phyloP scores from a whole-genome alignment of 1,284 basidiomycete species.

The Cystobasidium slooffiae region DNA sequence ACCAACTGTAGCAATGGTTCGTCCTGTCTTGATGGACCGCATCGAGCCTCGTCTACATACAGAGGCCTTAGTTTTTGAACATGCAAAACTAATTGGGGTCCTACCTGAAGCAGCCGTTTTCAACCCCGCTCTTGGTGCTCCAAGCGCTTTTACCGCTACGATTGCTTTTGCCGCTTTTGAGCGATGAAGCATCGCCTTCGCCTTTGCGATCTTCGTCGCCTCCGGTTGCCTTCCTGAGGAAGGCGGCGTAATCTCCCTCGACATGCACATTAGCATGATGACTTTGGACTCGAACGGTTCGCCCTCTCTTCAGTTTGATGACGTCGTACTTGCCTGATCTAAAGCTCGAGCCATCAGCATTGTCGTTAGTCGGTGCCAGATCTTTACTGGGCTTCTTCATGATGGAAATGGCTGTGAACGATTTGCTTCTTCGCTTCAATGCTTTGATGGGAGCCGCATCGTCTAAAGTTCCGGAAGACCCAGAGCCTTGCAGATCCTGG shows the following conservation, averaged over 20 bases:
- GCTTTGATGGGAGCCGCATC: not conserved
- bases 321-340: not conserved
- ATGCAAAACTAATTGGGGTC: not conserved
- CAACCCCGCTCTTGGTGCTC: conserved; percentile 32
- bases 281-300: conserved; percentile 37
- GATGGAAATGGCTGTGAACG: not conserved
- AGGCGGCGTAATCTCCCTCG: conserved; percentile 36
- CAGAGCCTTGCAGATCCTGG: too few relatives aligned
- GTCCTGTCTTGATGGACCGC: conserved; percentile 26
- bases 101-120: conserved; percentile 36
- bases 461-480: too few relatives aligned
- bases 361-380: not conserved
- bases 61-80: not conserved
- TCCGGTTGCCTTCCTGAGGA: conserved; percentile 26
- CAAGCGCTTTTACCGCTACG: conserved; percentile 24
- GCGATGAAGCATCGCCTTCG: not conserved
- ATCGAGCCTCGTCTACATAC: conserved; percentile 29
- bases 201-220: not conserved
- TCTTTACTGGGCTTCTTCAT: conserved; percentile 16
- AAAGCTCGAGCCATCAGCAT: not conserved
- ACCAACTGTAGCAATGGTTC: conserved; percentile 39
- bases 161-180: conserved; percentile 26
- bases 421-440: not conserved
- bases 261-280: conserved; percentile 33
- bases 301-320: conserved; percentile 18